Percentiles rank a stretch among this genome's conserved stretches.
These are phyloP conservation scores for Rhizoctonia solani DNA, from an alignment of 1,284 basidiomycete genomes.

Conservation along the genomic window DNA sequence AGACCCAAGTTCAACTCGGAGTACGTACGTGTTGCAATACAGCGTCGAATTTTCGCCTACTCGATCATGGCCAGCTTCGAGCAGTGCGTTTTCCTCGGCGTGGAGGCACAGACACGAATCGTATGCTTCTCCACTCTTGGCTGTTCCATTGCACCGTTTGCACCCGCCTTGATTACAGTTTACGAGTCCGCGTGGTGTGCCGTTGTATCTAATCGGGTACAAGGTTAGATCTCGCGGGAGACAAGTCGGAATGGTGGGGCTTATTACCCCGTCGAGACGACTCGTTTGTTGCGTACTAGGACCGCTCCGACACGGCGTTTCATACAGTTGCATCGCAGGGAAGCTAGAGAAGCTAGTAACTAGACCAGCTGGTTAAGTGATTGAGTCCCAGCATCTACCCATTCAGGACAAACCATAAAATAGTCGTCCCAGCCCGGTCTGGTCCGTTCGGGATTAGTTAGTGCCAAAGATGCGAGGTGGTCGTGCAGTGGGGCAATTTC, in stretches of 20 bases:
- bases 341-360: slow-evolving; percentile 87
- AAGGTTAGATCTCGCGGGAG: slow-evolving; percentile 7
- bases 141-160: slow-evolving; percentile 70
- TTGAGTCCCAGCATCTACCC: background rate
- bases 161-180: slow-evolving; percentile 94
- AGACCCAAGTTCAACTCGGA: too few species aligned
- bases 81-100: slow-evolving; percentile 96
- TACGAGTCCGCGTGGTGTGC: slow-evolving; percentile 84
- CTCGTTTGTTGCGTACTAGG: slow-evolving; percentile 81
- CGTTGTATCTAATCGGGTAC: slow-evolving; percentile 77
- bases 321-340: slow-evolving; percentile 93
- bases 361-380: slow-evolving; percentile 42
- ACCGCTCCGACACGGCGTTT: slow-evolving; percentile 95
- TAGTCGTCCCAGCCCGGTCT: slow-evolving; percentile 93
- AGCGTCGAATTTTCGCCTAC: slow-evolving; percentile 82
- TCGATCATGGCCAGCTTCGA: slow-evolving; percentile 88
- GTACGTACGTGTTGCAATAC: slow-evolving; percentile 78
- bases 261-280: slow-evolving; percentile 85
- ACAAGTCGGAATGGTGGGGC: background rate
- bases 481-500: slow-evolving; percentile 59
- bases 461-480: slow-evolving; percentile 69
- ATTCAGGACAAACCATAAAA: slow-evolving; percentile 74
- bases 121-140: slow-evolving; percentile 57
- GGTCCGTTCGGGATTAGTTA: slow-evolving; percentile 72
- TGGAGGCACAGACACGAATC: slow-evolving; percentile 94